A percentile compares a stretch with the other conserved stretches of the same genome.
These are phyloP conservation scores for Eucalyptus cloeziana DNA, from an alignment of 345 rosid genomes.

Conservation along the genomic window DNA sequence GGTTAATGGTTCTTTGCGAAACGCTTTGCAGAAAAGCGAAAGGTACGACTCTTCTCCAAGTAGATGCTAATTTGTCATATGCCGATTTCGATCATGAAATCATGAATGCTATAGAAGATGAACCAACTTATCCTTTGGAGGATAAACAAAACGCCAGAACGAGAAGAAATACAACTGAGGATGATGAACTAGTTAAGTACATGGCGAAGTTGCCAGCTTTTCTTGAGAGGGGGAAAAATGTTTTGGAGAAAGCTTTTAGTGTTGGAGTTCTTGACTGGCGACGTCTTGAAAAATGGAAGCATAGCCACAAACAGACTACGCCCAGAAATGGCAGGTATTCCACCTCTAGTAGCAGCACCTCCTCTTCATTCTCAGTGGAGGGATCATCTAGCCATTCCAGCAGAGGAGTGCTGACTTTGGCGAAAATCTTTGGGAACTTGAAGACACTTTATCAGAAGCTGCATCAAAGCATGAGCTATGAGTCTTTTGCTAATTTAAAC, in stretches of 20 bases:
- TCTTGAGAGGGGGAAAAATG: slow-evolving; percentile 48
- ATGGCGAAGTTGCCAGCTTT: slow-evolving; percentile 82
- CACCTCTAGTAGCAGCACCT: slow-evolving; percentile 26
- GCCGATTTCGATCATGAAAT: too few relatives aligned
- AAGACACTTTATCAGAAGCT: too few relatives aligned
- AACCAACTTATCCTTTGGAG: too few relatives aligned
- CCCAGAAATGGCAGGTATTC: slow-evolving; percentile 26
- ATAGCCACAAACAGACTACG: slow-evolving; percentile 25
- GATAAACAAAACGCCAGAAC: too few relatives aligned
- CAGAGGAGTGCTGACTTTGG: background rate
- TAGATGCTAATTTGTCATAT: too few relatives aligned
- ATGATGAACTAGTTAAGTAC: slow-evolving; percentile 81
- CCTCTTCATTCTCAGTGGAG: slow-evolving; percentile 28
- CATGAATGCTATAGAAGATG: too few relatives aligned
- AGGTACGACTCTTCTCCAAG: too few relatives aligned
- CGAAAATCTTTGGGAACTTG: too few relatives aligned
- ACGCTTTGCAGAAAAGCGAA: too few relatives aligned
- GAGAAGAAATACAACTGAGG: slow-evolving; percentile 11
- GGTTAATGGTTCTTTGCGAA: too few relatives aligned
- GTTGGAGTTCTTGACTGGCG: slow-evolving; percentile 95
- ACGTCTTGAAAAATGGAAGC: slow-evolving; percentile 79
- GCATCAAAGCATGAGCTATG: too few relatives aligned
- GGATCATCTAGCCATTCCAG: slow-evolving; percentile 40
- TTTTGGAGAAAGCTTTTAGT: slow-evolving; percentile 46
- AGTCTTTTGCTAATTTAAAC: too few relatives aligned